Conservation (phyloP, 2,329 filamentous ascomycete genomes). For the Botryotinia calthae region DNA sequence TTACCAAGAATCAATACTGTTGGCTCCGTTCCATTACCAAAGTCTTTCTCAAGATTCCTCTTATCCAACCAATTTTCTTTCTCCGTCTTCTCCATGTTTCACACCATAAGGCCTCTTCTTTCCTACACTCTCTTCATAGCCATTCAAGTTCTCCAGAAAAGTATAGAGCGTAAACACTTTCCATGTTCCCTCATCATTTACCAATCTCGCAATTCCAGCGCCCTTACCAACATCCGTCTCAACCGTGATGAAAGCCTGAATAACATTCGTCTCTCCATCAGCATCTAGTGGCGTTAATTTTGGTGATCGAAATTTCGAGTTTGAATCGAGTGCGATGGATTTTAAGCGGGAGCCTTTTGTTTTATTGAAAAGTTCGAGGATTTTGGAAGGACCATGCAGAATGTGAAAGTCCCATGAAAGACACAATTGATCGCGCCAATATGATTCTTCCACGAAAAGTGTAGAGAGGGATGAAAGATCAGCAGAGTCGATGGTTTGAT, state of each 20-base stretch:
- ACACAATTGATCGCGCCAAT: conserved; percentile 58
- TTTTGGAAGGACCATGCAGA: conserved; percentile 44
- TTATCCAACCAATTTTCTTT: conserved; percentile 61
- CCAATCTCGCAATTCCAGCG: conserved; percentile 54
- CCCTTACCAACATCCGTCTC: conserved; percentile 55
- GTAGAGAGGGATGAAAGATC: conserved; percentile 40
- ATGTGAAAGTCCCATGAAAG: conserved; percentile 57
- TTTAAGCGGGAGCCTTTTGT: conserved; percentile 35
- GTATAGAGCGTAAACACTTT: conserved; percentile 65
- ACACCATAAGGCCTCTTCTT: conserved; percentile 53
- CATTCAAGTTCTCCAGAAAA: conserved; percentile 52
- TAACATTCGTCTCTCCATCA: conserved; percentile 43
- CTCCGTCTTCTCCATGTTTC: conserved; percentile 50
- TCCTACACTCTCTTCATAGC: conserved; percentile 50
- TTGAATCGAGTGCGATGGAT: conserved; percentile 41
- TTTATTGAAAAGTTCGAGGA: conserved; percentile 37
- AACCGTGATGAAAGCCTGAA: conserved; percentile 56
- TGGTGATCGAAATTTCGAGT: conserved; percentile 24
- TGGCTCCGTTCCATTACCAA: conserved; percentile 43
- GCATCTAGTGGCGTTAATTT: conserved; percentile 47
- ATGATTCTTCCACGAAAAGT: conserved; percentile 48
- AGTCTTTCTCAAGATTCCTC: conserved; percentile 48
- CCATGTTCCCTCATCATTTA: conserved; percentile 46
- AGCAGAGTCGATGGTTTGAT: conserved; percentile 41
- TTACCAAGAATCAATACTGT: conserved; percentile 60